Base-by-base conservation (phyloP, 306 rosid species). In the Hippophae gyantsensis region DNA sequence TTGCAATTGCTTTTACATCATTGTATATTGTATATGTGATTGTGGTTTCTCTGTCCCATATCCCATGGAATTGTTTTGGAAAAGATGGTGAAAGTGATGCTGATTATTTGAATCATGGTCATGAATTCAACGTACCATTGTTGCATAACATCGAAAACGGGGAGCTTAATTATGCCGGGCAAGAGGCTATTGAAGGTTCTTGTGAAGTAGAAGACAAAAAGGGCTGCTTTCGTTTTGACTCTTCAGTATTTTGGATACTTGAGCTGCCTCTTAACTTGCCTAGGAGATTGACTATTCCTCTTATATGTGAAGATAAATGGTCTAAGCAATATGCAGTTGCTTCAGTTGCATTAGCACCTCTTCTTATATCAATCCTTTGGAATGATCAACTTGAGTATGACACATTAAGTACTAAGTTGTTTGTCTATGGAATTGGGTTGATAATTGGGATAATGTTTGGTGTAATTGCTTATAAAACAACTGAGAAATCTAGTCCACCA, bases 231-330 rank as follows among this genome's bases (percentile, higher is more conserved):
- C 0, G 38, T 32, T 32, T 32, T 32, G 38, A 32, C 4, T 32
- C 38, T 32, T 32, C 38, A 32, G 38, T 32, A 4, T 32, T 32
- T 32, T 32, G 38, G 38, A 32, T 82, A 0, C 55, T 89, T 7
- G 95, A 79, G 46, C 51, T 89, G 10, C 97, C 95, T n/a, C 89
- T 89, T 55, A 40, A 46, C 64, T 68, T 89, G 70, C 97, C 95
- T 27, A 85, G 97, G 66, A 83, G 82, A 69, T 52, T 86, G 23
- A 89, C 97, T 0, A 89, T 89, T 58, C 97, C 97, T 0, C 67
- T 73, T 13, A 86, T 85, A 50, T 72, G 69, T 46, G 87, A 89
- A 42, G 97, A 89, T 3, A 69, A 64, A 8, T 89, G 97, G 97
- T 83, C 87, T 6, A 83, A 82, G 58, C 82, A 86, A 13, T 86